Percentiles rank a stretch among this genome's conserved stretches.
Evolutionary conservation across 805 yeast genomes (phyloP).

Genomic region (Teunomyces kruisii): DNA sequence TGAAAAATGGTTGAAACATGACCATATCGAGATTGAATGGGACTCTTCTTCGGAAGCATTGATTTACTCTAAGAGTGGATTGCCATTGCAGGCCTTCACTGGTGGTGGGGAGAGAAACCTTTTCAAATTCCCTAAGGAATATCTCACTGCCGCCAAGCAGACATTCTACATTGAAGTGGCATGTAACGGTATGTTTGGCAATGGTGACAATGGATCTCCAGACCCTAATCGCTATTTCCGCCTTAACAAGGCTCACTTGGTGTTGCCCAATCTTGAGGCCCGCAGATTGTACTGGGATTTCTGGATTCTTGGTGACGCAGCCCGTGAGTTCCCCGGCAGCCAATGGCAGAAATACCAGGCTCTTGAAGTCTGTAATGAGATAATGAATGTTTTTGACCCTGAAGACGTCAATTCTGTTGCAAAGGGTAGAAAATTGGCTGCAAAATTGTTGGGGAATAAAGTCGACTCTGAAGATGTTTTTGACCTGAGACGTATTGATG

Average conservation of each 20-base stretch:
- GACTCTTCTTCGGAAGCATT: slow-evolving; percentile 86
- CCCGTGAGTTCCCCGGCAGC: slow-evolving; percentile 75
- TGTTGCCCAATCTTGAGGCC: slow-evolving; percentile 79
- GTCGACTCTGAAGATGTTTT: slow-evolving; percentile 67
- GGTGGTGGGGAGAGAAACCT: slow-evolving; percentile 82
- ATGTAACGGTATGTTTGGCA: slow-evolving; percentile 93
- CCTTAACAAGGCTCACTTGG: slow-evolving; percentile 69
- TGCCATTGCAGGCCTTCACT: slow-evolving; percentile 79
- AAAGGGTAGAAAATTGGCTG: slow-evolving; percentile 66
- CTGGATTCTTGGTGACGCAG: slow-evolving; percentile 88
- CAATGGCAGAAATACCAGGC: slow-evolving; percentile 86
- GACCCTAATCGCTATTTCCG: slow-evolving; percentile 71
- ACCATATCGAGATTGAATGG: slow-evolving; percentile 71
- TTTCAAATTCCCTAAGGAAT: slow-evolving; percentile 56
- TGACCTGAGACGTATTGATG: slow-evolving; percentile 47
- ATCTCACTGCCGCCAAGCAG: slow-evolving; percentile 49
- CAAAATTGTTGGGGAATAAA: slow-evolving; percentile 60
- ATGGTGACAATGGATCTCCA: slow-evolving; percentile 64
- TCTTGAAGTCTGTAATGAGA: slow-evolving; percentile 71
- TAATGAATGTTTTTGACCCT: slow-evolving; percentile 83
- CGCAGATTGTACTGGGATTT: slow-evolving; percentile 76
- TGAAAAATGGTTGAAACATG: slow-evolving; percentile 47
- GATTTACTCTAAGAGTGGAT: slow-evolving; percentile 64
- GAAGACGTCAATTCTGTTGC: slow-evolving; percentile 55
- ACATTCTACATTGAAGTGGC: slow-evolving; percentile 82